Percentiles rank a stretch among this genome's conserved stretches.
These are phyloP conservation scores for Kalanchoe fedtschenkoi DNA, from an alignment of 164 flowering plant species.

Conservation along the genomic window DNA sequence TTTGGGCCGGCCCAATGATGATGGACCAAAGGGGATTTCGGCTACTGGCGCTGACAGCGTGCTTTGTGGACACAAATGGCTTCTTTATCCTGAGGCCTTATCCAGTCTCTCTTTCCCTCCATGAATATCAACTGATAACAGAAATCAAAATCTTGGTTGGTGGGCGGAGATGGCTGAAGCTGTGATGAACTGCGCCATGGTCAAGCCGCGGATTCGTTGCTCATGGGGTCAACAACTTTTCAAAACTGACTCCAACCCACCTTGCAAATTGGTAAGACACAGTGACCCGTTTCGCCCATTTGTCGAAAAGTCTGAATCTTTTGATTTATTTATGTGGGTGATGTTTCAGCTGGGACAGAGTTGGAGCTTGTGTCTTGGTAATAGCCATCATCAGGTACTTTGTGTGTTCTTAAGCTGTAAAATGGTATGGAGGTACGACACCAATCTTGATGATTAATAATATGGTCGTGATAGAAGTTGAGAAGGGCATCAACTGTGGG, in stretches of 20 bases:
- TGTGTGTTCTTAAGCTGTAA: no score
- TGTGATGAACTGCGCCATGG: constrained; percentile 34
- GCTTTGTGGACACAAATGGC: constrained; percentile 22
- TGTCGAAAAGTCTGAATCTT: neutral
- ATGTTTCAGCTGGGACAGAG: neutral
- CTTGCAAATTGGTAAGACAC: constrained; percentile 18
- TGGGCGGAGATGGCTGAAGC: constrained; percentile 44
- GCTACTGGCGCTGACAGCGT: neutral
- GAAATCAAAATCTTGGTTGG: neutral
- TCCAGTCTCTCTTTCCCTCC: constrained; percentile 22
- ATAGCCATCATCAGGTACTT: neutral
- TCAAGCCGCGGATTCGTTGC: constrained; percentile 19
- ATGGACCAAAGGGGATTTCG: neutral
- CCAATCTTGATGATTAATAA: neutral
- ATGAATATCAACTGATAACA: neutral
- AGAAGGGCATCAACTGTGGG: constrained; percentile 20
- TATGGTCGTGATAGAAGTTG: constrained; percentile 12
- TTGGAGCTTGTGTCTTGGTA: no score
- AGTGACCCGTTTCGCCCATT: neutral
- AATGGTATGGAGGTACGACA: no score
- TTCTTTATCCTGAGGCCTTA: constrained; percentile 21
- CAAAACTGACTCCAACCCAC: constrained; percentile 20
- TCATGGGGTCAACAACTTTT: constrained; percentile 7
- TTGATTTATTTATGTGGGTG: no score
- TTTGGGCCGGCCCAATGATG: neutral